These are phyloP conservation scores for Wickerhamia fluorescens DNA, from an alignment of 805 yeast genomes.

Conservation along the genomic window DNA sequence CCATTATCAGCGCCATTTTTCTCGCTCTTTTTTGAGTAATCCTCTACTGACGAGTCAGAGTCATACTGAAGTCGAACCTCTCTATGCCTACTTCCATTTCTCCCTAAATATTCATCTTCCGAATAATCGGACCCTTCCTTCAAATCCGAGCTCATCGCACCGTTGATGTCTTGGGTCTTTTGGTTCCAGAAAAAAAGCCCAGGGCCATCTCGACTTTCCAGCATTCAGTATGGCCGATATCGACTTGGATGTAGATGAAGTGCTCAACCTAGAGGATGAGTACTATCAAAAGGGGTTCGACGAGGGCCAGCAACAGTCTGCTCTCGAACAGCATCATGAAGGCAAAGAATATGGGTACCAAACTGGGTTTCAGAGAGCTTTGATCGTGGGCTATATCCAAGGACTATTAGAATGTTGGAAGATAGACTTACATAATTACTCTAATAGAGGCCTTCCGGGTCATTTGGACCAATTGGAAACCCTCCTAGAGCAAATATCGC, in stretches of 20 bases:
- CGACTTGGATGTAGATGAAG: constrained; percentile 39
- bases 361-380: constrained; percentile 64
- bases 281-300: constrained; percentile 59
- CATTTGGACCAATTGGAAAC: constrained; percentile 25
- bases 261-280: constrained; percentile 54
- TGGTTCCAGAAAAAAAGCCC: too few species aligned
- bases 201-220: too few species aligned
- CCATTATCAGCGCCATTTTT: constrained; percentile 4
- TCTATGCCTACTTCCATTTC: background rate
- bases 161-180: too few species aligned
- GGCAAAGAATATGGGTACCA: constrained; percentile 84
- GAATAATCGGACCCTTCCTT: too few species aligned
- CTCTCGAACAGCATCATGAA: constrained; percentile 54
- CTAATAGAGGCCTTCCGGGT: constrained; percentile 11
- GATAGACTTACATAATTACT: constrained; percentile 10
- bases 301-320: constrained; percentile 64
- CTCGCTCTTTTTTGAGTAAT: constrained; percentile 8
- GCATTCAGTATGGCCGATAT: too few species aligned
- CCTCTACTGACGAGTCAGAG: constrained; percentile 19
- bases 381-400: constrained; percentile 62
- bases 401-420: constrained; percentile 41
- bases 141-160: constrained; percentile 2
- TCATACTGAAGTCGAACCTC: constrained; percentile 26
- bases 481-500: constrained; percentile 9
- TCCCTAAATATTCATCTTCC: too few species aligned